phyloP scores from a whole-genome alignment of 164 flowering plant species.

The Vitis amurensis region DNA sequence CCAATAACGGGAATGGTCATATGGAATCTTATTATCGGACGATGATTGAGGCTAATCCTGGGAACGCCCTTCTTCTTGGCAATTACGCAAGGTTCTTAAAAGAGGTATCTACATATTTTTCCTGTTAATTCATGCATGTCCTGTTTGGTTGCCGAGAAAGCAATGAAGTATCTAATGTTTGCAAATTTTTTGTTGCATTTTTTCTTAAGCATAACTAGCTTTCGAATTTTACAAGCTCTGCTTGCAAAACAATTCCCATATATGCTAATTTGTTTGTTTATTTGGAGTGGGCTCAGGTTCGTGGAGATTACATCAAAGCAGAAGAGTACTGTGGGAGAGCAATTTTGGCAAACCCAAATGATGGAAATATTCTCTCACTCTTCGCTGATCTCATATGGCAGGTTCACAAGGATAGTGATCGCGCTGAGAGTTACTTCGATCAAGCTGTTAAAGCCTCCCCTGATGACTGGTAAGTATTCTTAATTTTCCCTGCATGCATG shows the following conservation, averaged over 20 bases:
- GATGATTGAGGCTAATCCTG: slow-evolving; percentile 67
- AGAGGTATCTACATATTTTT: slow-evolving; percentile 36
- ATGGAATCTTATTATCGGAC: slow-evolving; percentile 49
- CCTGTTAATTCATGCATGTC: too few relatives aligned
- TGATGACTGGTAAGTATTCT: slow-evolving; percentile 60
- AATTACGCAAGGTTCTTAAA: slow-evolving; percentile 66
- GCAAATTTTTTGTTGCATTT: too few relatives aligned
- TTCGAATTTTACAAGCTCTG: too few relatives aligned
- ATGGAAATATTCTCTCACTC: slow-evolving; percentile 60
- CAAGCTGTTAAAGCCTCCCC: slow-evolving; percentile 89
- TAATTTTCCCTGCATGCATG: not conserved
- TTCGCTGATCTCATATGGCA: slow-evolving; percentile 84
- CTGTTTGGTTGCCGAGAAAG: too few relatives aligned
- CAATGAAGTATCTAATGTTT: too few relatives aligned
- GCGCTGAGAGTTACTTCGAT: slow-evolving; percentile 75
- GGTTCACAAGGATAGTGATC: slow-evolving; percentile 50
- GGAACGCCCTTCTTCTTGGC: slow-evolving; percentile 49
- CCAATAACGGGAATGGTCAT: slow-evolving; percentile 18
- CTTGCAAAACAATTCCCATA: too few relatives aligned
- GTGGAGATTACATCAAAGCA: slow-evolving; percentile 61
- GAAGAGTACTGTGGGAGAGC: slow-evolving; percentile 90
- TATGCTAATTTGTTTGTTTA: not conserved
- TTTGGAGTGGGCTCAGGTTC: slow-evolving; percentile 44
- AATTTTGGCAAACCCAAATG: slow-evolving; percentile 64
- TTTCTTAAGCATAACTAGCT: too few relatives aligned